phyloP scores from a whole-genome alignment of 169 alveolate genomes.

The Theileria equi region DNA sequence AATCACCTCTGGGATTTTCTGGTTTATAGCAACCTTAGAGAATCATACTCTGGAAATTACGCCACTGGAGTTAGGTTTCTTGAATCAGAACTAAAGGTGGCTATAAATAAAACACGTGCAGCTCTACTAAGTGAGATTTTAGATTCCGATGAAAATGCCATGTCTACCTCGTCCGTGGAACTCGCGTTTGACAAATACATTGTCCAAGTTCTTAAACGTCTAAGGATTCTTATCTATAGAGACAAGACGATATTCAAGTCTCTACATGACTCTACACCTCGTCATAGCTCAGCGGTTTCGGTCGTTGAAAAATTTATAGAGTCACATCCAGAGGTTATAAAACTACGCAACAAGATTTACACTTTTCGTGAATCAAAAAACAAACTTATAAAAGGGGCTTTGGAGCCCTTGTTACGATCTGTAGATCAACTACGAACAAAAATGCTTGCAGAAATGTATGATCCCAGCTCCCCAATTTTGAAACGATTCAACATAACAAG shows the following conservation, averaged over 20 bases:
- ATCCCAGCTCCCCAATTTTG: slow-evolving; percentile 4
- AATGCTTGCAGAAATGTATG: slow-evolving; percentile 37
- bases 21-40: slow-evolving; percentile 44
- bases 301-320: slow-evolving; percentile 6
- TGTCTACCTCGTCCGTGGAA: background rate
- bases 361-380: slow-evolving; percentile 23
- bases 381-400: slow-evolving; percentile 13
- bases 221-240: background rate
- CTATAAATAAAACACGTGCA: slow-evolving; percentile 29
- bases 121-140: slow-evolving; percentile 29
- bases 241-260: background rate
- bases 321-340: slow-evolving; percentile 10
- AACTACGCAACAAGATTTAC: slow-evolving; percentile 16
- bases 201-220: background rate
- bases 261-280: background rate
- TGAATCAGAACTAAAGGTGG: slow-evolving; percentile 29
- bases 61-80: slow-evolving; percentile 7
- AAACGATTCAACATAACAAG: slow-evolving; percentile 34
- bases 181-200: background rate
- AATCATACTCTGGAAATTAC: slow-evolving; percentile 28
- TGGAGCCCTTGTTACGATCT: slow-evolving; percentile 23
- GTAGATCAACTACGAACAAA: slow-evolving; percentile 36
- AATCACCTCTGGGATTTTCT: slow-evolving; percentile 58
- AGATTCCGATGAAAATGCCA: background rate
- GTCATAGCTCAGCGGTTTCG: background rate